Base-by-base conservation (phyloP, 2,329 filamentous ascomycete species). In the Calonectria hongkongensis region DNA sequence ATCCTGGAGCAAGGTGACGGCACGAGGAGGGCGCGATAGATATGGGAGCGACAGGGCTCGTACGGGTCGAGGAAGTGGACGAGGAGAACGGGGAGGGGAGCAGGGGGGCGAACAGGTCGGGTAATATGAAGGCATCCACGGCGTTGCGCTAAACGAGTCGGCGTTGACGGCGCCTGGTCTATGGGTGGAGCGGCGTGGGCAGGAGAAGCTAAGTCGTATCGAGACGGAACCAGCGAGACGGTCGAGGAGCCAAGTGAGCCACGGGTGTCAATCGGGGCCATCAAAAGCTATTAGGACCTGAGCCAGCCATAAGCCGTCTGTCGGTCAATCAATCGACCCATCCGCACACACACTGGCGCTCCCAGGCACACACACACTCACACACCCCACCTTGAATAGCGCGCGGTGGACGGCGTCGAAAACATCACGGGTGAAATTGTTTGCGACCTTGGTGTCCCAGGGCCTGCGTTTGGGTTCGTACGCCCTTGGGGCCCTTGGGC, bases 101-200 rank as follows among this genome's bases (percentile, higher is more conserved):
- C 72, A 79, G 62, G 72, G 77, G 72, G 64, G 71, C 66, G 76
- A 77, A 58, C 69, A 76, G 74, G 73, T 56, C 56, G 67, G 68
- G 75, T 75, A 80, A 76, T 80, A 80, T 81, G 79, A 80, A 76
- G 79, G 76, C 73, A 81, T 80, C 77, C 76, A 75, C 67, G 75
- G 75, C 77, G 73, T 76, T 79, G 79, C 77, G 78, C 77, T 80
- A 77, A 75, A 72, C 65, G 73, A 78, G 60, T 72, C 75, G 77
- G 78, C 75, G 79, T 78, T 74, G 74, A 80, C 78, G 79, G 79
- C 78, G 79, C 72, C 73, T 73, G 72, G 70, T 76, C 73, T 73
- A 76, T 65, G 65, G 72, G 78, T 80, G 77, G 79, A 78, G 69
- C 70, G 45, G 47, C 72, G 66, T 73, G 75, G 62, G 67, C 47